A percentile compares a stretch with the other conserved stretches of the same genome.
Evolutionary conservation across 2,329 filamentous ascomycete species (phyloP).

Genomic region (Aspergillus sp.): DNA sequence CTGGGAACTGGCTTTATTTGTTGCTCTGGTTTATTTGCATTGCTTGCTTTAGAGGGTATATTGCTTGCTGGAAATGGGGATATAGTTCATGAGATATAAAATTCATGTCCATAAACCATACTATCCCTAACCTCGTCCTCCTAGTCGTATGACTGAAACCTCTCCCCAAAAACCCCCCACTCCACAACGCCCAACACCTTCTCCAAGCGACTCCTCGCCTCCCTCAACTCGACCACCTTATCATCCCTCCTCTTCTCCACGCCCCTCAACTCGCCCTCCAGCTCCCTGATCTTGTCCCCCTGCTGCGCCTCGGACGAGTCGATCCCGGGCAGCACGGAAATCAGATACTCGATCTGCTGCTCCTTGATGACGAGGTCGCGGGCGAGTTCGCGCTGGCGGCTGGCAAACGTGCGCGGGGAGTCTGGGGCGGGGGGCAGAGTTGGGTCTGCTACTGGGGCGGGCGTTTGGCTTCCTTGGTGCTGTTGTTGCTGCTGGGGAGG

Average conservation of each 20-base stretch:
- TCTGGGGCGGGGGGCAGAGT: conserved; percentile 31
- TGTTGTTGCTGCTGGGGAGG: conserved; percentile 14
- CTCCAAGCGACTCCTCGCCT: conserved; percentile 33
- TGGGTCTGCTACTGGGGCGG: conserved; percentile 14
- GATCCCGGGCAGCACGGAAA: conserved; percentile 38
- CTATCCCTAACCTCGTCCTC: no score
- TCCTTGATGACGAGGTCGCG: conserved; percentile 42
- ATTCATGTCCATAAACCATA: not conserved
- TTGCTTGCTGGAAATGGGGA: no score
- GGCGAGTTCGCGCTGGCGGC: conserved; percentile 39
- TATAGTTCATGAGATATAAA: no score
- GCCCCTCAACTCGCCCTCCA: conserved; percentile 35
- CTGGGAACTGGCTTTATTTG: conserved; percentile 4
- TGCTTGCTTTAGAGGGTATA: no score
- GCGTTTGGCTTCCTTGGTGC: conserved; percentile 7
- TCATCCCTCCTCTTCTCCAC: conserved; percentile 35
- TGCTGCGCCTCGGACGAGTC: conserved; percentile 37
- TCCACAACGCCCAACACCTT: conserved; percentile 33
- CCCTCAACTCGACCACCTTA: conserved; percentile 35
- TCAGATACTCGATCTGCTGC: conserved; percentile 42
- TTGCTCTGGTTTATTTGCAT: conserved; percentile 5
- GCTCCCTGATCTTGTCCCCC: conserved; percentile 31
- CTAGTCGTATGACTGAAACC: not conserved
- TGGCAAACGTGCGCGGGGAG: conserved; percentile 32
- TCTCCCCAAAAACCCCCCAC: conserved; percentile 25